Conservation (phyloP, 257 asterid species). For the Solanum chmielewskii region DNA sequence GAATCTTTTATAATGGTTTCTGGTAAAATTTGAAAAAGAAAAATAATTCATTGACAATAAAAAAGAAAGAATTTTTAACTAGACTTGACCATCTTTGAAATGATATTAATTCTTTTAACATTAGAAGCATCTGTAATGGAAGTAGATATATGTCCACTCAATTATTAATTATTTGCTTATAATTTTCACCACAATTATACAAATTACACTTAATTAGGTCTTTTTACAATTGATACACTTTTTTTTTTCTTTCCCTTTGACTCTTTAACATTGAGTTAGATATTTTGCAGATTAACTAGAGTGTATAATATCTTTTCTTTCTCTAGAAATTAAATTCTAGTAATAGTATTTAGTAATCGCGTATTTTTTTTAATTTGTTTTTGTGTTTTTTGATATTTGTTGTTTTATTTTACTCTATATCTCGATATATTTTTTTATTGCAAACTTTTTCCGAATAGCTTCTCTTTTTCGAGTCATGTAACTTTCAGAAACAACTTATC, state of each 20-base stretch:
- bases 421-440: neutral
- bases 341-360: neutral
- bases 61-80: neutral
- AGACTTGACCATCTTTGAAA: neutral
- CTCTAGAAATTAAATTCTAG: neutral
- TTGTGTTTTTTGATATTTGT: neutral
- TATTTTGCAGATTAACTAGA: neutral
- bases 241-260: neutral
- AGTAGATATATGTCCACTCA: constrained; percentile 21
- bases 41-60: neutral
- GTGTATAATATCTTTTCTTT: neutral
- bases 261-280: neutral
- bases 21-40: neutral
- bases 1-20: neutral
- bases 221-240: constrained; percentile 14
- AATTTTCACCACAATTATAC: constrained; percentile 11
- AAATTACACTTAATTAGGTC: constrained; percentile 10
- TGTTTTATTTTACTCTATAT: neutral
- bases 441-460: neutral
- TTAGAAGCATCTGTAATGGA: constrained; percentile 11
- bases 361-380: neutral
- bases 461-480: neutral
- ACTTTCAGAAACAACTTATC: neutral
- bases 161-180: neutral
- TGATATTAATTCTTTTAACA: neutral